Base-by-base conservation (phyloP, 345 rosid species). In the Lepidium didymum region DNA sequence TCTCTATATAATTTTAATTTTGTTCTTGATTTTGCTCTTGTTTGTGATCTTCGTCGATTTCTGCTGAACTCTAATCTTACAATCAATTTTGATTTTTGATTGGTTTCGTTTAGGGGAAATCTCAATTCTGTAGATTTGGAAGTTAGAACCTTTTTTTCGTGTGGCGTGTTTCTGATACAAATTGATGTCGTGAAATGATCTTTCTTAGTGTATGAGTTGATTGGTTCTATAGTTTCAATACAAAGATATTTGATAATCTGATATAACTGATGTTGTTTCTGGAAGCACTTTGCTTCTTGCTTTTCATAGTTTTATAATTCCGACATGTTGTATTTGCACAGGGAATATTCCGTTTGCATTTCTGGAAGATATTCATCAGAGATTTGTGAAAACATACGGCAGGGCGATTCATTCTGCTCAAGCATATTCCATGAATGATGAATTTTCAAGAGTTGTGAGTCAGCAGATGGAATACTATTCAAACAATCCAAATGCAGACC, bases 361-460 rank as follows among this genome's bases (percentile, higher is more conserved):
- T 80, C 84, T 94, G 38, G 96, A 89, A 69, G 99, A 94, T 56
- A 84, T 94, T 44, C 97, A 94, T 77, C 96, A 91, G 90, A 85
- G 86, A 76, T 95, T 89, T 79, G 96, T 85, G 62, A 84, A 83
- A 80, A 81, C 85, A 10, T 69, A 69, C 7, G 75, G 79, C 56
- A 71, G 93, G 5, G 90, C 90, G 0, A 87, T 89, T 57, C 86
- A 81, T 56, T 78, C 96, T 10, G 97, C 99, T 13, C 92, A 75
- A 73, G 91, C 96, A 50, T 91, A 89, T 77, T 91, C 84, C 35
- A 91, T 95, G 99, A 91, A 94, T 45, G 97, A 89, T 75, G 99
- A 89, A 16, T 91, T 91, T 55, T 91, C 99, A 5, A 87, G 99
- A 82, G 93, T 91, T 67, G 46, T 95, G 73, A 91, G 89, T 78